Conservation (phyloP, 2,329 filamentous ascomycete genomes). For the Lasiodiplodia sp. region DNA sequence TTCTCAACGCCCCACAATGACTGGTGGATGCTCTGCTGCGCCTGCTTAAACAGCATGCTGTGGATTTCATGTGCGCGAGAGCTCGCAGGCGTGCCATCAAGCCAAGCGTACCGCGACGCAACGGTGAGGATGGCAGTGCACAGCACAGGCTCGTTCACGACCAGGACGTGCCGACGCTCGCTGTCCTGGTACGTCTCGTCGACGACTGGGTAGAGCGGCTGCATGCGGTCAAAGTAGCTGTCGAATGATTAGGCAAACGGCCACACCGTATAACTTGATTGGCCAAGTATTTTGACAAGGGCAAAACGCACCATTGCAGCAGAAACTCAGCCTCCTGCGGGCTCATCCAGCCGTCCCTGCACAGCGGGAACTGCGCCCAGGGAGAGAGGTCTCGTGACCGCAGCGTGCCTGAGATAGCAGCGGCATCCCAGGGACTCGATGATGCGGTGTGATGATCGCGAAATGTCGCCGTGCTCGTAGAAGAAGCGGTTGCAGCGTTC, state of each 20-base stretch:
- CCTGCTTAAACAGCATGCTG: slow-evolving; percentile 13
- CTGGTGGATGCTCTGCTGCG: slow-evolving; percentile 3
- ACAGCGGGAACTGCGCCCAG: not conserved
- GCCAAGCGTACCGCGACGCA: slow-evolving; percentile 2
- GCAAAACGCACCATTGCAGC: not conserved
- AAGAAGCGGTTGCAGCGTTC: not conserved
- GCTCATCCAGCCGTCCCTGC: slow-evolving; percentile 6
- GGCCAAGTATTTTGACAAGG: too few relatives aligned
- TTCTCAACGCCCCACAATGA: slow-evolving; percentile 6
- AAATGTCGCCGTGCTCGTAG: not conserved
- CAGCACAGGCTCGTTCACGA: not conserved
- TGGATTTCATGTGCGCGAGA: slow-evolving; percentile 13
- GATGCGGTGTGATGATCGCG: not conserved
- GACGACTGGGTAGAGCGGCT: not conserved
- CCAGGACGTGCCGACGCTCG: not conserved
- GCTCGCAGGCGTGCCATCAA: not conserved
- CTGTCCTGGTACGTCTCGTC: slow-evolving; percentile 2
- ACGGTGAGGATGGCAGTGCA: slow-evolving; percentile 17
- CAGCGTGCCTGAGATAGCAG: not conserved
- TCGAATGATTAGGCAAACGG: fast-evolving
- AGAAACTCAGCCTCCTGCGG: slow-evolving; percentile 15
- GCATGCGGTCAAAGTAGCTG: slow-evolving; percentile 12
- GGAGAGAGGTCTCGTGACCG: not conserved
- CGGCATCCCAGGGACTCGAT: not conserved
- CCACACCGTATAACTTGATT: too few relatives aligned